Percentiles rank a stretch among this genome's conserved stretches.
Evolutionary conservation across 2,329 filamentous ascomycete genomes (phyloP).

Genomic region (Aureobasidium lini): DNA sequence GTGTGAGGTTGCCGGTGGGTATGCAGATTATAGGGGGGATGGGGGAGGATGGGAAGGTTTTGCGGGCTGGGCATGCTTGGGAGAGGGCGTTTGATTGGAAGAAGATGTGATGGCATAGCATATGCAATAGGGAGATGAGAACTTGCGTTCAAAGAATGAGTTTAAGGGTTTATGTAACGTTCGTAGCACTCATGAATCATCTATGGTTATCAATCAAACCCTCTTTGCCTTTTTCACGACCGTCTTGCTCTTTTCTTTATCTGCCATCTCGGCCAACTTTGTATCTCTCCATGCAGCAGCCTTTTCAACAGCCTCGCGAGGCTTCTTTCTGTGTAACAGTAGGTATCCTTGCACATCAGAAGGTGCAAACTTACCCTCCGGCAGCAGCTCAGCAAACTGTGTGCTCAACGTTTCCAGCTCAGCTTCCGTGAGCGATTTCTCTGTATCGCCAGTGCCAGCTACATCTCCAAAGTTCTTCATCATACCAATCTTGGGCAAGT

Average conservation of each 20-base stretch:
- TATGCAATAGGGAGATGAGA: no score
- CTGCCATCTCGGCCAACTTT: not conserved
- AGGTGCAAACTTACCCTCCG: slow-evolving; percentile 42
- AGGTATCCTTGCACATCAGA: slow-evolving; percentile 49
- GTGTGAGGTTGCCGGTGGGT: slow-evolving; percentile 40
- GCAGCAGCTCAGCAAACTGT: slow-evolving; percentile 39
- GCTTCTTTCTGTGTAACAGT: slow-evolving; percentile 43
- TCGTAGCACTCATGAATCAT: not conserved
- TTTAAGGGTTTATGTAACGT: no score
- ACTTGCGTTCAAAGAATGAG: no score
- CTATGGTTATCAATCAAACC: not conserved
- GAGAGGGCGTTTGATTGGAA: slow-evolving; percentile 41
- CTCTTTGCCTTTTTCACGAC: not conserved
- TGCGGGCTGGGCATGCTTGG: slow-evolving; percentile 41
- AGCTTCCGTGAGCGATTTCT: not conserved
- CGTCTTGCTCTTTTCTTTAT: not conserved
- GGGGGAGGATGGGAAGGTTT: slow-evolving; percentile 43
- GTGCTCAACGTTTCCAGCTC: slow-evolving; percentile 35
- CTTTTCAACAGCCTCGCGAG: slow-evolving; percentile 36
- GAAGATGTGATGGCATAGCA: no score
- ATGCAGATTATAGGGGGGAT: slow-evolving; percentile 49
- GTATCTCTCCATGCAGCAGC: slow-evolving; percentile 32
- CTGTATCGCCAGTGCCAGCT: not conserved
- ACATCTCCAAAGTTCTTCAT: not conserved
- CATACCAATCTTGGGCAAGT: not conserved